phyloP scores from a whole-genome alignment of 1,284 basidiomycete species.

The Xerocomus nothofagi region DNA sequence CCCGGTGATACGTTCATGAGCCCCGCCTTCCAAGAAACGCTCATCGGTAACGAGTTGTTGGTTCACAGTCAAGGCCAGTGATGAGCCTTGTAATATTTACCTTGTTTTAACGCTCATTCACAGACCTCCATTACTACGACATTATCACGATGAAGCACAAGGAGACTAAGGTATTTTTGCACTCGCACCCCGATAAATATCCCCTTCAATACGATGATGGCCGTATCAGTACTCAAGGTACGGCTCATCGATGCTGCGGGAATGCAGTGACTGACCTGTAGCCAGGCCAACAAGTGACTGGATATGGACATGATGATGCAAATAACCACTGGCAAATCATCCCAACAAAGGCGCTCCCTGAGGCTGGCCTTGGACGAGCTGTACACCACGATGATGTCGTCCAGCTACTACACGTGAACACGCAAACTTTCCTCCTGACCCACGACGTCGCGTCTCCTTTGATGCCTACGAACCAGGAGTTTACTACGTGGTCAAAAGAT shows the following conservation, averaged over 20 bases:
- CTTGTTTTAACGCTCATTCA: slow-evolving; percentile 7
- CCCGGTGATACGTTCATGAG: slow-evolving; percentile 98
- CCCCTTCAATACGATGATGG: slow-evolving; percentile 96
- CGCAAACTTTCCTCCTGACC: slow-evolving; percentile 82
- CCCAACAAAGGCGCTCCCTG: slow-evolving; percentile 89
- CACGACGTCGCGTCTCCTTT: slow-evolving; percentile 98
- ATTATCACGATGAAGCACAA: slow-evolving; percentile 87
- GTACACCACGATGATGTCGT: slow-evolving; percentile 89
- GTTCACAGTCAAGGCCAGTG: slow-evolving; percentile 81
- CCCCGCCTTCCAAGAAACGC: slow-evolving; percentile 95
- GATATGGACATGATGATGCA: slow-evolving; percentile 87
- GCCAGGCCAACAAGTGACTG: slow-evolving; percentile 96
- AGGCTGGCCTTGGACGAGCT: slow-evolving; percentile 84
- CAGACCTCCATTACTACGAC: slow-evolving; percentile 94
- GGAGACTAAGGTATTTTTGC: slow-evolving; percentile 89
- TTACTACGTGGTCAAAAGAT: slow-evolving; percentile 85
- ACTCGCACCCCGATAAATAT: slow-evolving; percentile 90
- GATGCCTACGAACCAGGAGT: slow-evolving; percentile 98
- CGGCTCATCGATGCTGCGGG: not conserved
- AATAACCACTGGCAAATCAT: slow-evolving; percentile 98
- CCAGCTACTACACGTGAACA: slow-evolving; percentile 87
- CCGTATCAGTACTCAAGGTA: slow-evolving; percentile 91
- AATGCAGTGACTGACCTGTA: slow-evolving; percentile 3
- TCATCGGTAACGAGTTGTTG: slow-evolving; percentile 89
- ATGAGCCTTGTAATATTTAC: not conserved